Conservation (phyloP, 305 asterid genomes). For the Salvia sclarea region DNA sequence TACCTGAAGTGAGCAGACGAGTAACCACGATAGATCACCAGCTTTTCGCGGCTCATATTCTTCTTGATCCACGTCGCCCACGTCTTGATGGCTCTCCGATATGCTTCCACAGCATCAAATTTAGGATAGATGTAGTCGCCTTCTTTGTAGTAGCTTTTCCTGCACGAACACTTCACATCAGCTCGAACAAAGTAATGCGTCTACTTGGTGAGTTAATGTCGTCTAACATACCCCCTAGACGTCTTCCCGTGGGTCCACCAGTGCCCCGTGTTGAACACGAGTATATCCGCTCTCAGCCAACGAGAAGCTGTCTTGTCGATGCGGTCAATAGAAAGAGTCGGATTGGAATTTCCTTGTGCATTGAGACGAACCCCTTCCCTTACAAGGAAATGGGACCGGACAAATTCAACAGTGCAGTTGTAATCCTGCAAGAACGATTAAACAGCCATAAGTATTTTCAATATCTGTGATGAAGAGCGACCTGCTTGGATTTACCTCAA, state of each 20-base stretch:
- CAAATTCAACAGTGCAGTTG: slow-evolving; percentile 75
- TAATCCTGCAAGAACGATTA: slow-evolving; percentile 64
- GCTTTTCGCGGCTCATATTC: slow-evolving; percentile 45
- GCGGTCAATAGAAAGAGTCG: slow-evolving; percentile 81
- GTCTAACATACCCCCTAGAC: slow-evolving; percentile 69
- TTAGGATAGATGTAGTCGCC: slow-evolving; percentile 64
- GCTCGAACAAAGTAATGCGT: not conserved
- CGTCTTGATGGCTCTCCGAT: slow-evolving; percentile 77
- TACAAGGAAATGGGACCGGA: slow-evolving; percentile 91
- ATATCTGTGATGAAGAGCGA: not conserved
- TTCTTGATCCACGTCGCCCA: slow-evolving; percentile 85
- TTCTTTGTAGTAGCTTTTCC: slow-evolving; percentile 89
- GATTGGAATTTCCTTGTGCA: slow-evolving; percentile 78
- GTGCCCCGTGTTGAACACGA: slow-evolving; percentile 88
- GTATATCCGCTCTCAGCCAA: slow-evolving; percentile 93
- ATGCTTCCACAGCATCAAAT: slow-evolving; percentile 88
- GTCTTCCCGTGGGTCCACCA: slow-evolving; percentile 99
- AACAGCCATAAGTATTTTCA: not conserved
- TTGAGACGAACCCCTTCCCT: slow-evolving; percentile 75
- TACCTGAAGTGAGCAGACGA: slow-evolving; percentile 98
- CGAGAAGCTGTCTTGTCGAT: slow-evolving; percentile 77
- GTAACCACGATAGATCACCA: slow-evolving; percentile 88
- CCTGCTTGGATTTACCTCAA: slow-evolving; percentile 55
- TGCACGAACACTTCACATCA: slow-evolving; percentile 38
- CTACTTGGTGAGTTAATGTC: not conserved